A percentile compares a stretch with the other conserved stretches of the same genome.
Evolutionary conservation across 352 stramenopile genomes (phyloP).

Genomic region (Phytophthora capsici): DNA sequence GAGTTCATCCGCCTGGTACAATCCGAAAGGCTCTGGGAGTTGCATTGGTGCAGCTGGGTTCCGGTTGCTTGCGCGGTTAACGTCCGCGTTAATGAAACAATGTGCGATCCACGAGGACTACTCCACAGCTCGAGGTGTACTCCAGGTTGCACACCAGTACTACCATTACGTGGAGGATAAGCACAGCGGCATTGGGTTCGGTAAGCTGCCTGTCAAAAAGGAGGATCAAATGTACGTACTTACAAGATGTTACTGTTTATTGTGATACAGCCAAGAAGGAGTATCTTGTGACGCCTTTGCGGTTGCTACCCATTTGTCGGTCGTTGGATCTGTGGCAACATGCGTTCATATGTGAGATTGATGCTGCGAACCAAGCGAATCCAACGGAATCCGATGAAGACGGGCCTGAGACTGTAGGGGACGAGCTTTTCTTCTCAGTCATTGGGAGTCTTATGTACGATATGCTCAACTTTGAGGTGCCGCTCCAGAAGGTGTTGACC

Average conservation of each 20-base stretch:
- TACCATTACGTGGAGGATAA: slow-evolving; percentile 85
- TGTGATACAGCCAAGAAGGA: slow-evolving; percentile 75
- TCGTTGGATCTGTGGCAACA: slow-evolving; percentile 89
- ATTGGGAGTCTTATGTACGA: slow-evolving; percentile 86
- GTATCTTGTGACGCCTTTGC: slow-evolving; percentile 72
- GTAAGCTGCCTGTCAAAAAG: slow-evolving; percentile 38
- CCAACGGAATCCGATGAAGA: slow-evolving; percentile 44
- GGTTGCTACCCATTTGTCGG: slow-evolving; percentile 69
- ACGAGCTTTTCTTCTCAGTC: slow-evolving; percentile 85
- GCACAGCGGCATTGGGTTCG: slow-evolving; percentile 72
- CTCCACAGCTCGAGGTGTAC: slow-evolving; percentile 75
- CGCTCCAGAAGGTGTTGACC: slow-evolving; percentile 71
- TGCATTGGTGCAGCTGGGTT: slow-evolving; percentile 80
- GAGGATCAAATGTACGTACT: not conserved
- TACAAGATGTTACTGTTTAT: not conserved
- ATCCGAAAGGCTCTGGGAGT: slow-evolving; percentile 82
- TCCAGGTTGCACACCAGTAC: slow-evolving; percentile 83
- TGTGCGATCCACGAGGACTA: slow-evolving; percentile 83
- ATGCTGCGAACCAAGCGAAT: slow-evolving; percentile 53
- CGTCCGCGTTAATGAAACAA: slow-evolving; percentile 73
- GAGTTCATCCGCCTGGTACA: slow-evolving; percentile 68
- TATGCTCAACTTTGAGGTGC: slow-evolving; percentile 85
- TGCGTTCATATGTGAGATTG: slow-evolving; percentile 80
- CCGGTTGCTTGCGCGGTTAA: slow-evolving; percentile 59
- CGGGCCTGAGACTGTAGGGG: slow-evolving; percentile 43